Conservation (phyloP, 2,329 filamentous ascomycete genomes). For the Neurospora crassa region DNA sequence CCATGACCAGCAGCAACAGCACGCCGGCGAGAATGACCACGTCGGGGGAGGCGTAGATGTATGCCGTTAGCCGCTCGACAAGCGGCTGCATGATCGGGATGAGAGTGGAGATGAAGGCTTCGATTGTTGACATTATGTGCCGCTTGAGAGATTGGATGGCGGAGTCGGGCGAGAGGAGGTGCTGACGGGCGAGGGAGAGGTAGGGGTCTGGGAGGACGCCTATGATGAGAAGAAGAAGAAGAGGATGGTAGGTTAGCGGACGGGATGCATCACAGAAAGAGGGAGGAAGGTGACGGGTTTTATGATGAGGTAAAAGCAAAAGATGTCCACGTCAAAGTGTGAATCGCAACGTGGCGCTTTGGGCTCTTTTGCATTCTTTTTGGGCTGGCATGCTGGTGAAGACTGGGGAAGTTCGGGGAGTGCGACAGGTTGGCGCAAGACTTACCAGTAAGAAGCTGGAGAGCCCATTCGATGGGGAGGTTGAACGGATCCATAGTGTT, state of each 20-base stretch:
- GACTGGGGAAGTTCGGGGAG: neutral
- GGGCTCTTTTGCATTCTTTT: neutral
- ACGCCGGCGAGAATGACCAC: conserved; percentile 35
- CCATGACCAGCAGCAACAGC: conserved; percentile 45
- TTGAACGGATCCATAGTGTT: neutral
- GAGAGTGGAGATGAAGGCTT: conserved; percentile 20
- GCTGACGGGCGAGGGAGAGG: conserved; percentile 13
- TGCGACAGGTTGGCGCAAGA: neutral
- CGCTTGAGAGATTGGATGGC: conserved; percentile 33
- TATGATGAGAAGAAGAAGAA: neutral
- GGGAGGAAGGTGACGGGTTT: too few relatives aligned
- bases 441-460: neutral
- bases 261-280: too few relatives aligned
- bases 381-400: neutral
- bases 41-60: conserved; percentile 31
- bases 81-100: conserved; percentile 29
- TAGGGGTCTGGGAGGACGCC: conserved; percentile 5
- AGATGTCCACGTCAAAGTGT: neutral
- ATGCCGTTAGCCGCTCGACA: conserved; percentile 29
- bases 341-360: neutral
- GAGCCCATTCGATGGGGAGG: neutral
- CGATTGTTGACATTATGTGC: conserved; percentile 16
- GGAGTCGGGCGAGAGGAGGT: conserved; percentile 37
- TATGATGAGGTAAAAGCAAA: neutral
- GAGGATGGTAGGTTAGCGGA: neutral